phyloP scores from a whole-genome alignment of 164 flowering plant genomes.

The Umbilicus rupestris region DNA sequence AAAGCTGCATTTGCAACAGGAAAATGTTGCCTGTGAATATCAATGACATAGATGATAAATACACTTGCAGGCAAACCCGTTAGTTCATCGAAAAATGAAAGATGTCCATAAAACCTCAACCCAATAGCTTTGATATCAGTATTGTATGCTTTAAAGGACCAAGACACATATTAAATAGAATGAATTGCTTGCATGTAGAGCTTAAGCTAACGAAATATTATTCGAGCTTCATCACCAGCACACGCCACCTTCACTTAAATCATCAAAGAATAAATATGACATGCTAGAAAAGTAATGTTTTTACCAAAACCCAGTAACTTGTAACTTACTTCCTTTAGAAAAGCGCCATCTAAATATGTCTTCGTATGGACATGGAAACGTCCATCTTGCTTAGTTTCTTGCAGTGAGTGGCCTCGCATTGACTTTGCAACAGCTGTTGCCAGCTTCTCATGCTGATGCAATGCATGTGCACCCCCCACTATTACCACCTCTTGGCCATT shows the following conservation, averaged over 20 bases:
- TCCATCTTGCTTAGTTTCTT: slow-evolving; percentile 94
- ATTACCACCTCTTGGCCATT: slow-evolving; percentile 80
- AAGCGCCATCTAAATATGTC: slow-evolving; percentile 88
- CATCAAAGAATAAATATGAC: background rate
- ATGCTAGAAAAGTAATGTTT: background rate
- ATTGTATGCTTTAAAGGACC: background rate
- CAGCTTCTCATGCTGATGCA: slow-evolving; percentile 92
- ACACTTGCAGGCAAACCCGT: background rate
- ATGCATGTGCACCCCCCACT: slow-evolving; percentile 69
- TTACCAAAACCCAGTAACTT: background rate
- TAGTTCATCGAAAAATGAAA: background rate
- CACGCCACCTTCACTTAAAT: background rate
- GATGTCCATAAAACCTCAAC: background rate
- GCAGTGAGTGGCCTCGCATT: slow-evolving; percentile 88
- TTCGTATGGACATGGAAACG: slow-evolving; percentile 93
- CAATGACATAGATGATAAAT: background rate
- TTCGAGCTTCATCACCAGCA: slow-evolving; percentile 2
- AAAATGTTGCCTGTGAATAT: background rate
- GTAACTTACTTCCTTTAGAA: slow-evolving; percentile 76
- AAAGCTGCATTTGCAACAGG: background rate
- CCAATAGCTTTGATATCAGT: background rate
- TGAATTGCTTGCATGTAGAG: background rate
- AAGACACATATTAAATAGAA: background rate
- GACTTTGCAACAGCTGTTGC: slow-evolving; percentile 96
- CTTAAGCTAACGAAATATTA: background rate